Evolutionary conservation across 169 alveolate species (phyloP).

Genomic region (Cryptosporidium sp.): DNA sequence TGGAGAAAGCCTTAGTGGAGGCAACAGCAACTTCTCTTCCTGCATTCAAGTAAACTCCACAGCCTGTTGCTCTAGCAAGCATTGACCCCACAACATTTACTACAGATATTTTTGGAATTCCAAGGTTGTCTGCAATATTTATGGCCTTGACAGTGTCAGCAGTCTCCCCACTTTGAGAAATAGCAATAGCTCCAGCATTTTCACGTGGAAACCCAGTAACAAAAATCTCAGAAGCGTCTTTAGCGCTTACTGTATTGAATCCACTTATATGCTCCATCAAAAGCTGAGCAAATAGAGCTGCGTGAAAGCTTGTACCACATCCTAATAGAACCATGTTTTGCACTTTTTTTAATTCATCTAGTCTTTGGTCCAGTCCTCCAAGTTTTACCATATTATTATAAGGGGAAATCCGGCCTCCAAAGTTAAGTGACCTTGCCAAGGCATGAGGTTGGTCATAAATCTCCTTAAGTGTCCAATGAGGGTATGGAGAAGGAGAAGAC

Average conservation of each 20-base stretch:
- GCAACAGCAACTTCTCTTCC: constrained; percentile 98
- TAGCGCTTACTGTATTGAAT: constrained; percentile 88
- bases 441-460: constrained; percentile 89
- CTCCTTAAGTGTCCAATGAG: constrained; percentile 93
- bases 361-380: constrained; percentile 87
- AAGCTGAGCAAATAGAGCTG: constrained; percentile 90
- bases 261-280: constrained; percentile 86
- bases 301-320: constrained; percentile 94
- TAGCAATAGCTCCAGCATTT: constrained; percentile 89
- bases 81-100: constrained; percentile 92
- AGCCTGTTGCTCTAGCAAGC: constrained; percentile 89
- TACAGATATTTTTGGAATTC: constrained; percentile 87
- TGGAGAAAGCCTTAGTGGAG: constrained; percentile 95
- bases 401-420: constrained; percentile 86
- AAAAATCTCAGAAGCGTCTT: constrained; percentile 90
- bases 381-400: constrained; percentile 81
- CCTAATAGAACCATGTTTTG: constrained; percentile 89
- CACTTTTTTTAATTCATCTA: constrained; percentile 82
- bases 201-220: constrained; percentile 77
- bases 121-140: constrained; percentile 83
- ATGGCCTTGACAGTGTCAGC: constrained; percentile 90
- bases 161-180: constrained; percentile 98
- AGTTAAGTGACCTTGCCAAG: constrained; percentile 84
- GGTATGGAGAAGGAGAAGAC: constrained; percentile 87
- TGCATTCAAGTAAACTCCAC: constrained; percentile 95